phyloP scores from a whole-genome alignment of 371 early-diverging fungal genomes.

The Mortierella sp. region DNA sequence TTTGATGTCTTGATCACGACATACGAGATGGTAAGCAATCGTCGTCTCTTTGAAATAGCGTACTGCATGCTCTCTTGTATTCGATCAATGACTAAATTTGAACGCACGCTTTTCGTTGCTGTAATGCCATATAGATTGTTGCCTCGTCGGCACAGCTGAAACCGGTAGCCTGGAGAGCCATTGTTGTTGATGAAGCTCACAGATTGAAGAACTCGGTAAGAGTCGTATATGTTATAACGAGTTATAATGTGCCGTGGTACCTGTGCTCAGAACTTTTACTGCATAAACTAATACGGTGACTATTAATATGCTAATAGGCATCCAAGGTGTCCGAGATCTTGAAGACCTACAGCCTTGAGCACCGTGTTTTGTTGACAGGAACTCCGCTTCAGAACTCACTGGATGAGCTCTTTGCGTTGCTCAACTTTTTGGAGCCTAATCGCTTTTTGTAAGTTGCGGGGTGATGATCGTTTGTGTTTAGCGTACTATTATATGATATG shows the following conservation, averaged over 20 bases:
- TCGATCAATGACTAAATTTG: background rate
- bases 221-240: too few relatives aligned
- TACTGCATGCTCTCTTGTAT: background rate
- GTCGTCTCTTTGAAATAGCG: background rate
- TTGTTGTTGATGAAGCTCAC: conserved; percentile 97
- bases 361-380: conserved; percentile 83
- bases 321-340: conserved; percentile 79
- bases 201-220: conserved; percentile 88
- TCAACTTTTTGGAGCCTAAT: conserved; percentile 92
- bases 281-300: too few relatives aligned
- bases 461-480: too few relatives aligned
- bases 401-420: conserved; percentile 91
- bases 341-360: conserved; percentile 74
- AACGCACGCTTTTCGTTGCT: too few relatives aligned
- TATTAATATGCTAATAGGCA: too few relatives aligned
- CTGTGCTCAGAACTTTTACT: too few relatives aligned
- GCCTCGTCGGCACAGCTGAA: conserved; percentile 77
- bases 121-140: conserved; percentile 55
- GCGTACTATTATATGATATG: too few relatives aligned
- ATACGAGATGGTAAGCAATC: conserved; percentile 84
- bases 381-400: conserved; percentile 97
- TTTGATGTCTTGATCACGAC: conserved; percentile 91
- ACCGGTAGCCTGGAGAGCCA: conserved; percentile 85
- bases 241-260: too few relatives aligned
- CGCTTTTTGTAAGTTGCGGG: conserved; percentile 74